Evolutionary conservation across 306 rosid species (phyloP).

Genomic region (Prunus persica): DNA sequence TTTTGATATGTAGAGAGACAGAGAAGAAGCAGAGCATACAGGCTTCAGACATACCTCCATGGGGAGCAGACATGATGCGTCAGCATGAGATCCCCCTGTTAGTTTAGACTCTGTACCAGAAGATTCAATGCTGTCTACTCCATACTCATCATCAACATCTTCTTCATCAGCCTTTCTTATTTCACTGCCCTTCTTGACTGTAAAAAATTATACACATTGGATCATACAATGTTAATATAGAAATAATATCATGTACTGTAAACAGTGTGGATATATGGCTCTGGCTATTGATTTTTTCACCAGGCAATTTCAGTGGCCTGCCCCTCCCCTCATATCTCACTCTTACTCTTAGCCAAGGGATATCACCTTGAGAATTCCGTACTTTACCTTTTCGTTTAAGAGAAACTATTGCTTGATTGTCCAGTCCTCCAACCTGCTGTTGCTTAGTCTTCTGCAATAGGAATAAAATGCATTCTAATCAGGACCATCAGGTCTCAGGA

Average conservation of each 20-base stretch:
- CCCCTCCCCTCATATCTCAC: neutral
- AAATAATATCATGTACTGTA: neutral
- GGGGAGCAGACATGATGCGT: neutral
- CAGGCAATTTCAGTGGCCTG: neutral
- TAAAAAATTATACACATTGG: neutral
- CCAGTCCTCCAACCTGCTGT: neutral
- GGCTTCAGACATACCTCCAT: slow-evolving; percentile 7
- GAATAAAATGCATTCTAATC: neutral
- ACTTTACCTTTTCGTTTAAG: neutral
- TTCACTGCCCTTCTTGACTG: neutral
- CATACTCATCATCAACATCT: neutral
- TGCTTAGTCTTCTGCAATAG: slow-evolving; percentile 4
- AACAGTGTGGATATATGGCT: neutral
- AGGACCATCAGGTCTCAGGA: neutral
- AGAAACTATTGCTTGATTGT: neutral
- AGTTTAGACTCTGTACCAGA: neutral
- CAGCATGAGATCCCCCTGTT: neutral
- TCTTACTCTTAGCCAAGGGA: neutral
- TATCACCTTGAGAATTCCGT: neutral
- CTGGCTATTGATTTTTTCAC: neutral
- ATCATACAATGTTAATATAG: neutral
- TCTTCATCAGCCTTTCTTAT: neutral
- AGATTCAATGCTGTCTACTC: neutral
- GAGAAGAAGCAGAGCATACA: neutral
- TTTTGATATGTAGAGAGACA: neutral